phyloP scores from a whole-genome alignment of 208 protist genomes.

The Balamuthia mandrillaris region DNA sequence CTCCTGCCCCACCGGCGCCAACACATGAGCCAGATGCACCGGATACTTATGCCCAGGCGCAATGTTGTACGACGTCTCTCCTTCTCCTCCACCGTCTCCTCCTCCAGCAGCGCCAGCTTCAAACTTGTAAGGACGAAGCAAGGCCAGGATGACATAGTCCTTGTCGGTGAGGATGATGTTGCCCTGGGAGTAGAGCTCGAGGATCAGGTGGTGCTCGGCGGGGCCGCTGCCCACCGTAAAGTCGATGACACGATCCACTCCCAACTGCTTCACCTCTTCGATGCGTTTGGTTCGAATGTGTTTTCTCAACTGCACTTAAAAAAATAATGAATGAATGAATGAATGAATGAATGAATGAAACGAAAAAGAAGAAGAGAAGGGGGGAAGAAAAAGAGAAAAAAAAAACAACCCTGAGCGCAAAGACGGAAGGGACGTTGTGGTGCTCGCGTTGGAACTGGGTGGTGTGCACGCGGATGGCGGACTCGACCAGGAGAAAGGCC shows the following conservation, averaged over 20 bases:
- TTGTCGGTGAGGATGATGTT: conserved; percentile 94
- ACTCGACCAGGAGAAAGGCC: conserved; percentile 84
- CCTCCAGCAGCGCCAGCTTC: not conserved
- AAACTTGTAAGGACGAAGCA: conserved; percentile 71
- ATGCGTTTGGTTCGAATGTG: conserved; percentile 88
- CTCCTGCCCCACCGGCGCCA: too few species aligned
- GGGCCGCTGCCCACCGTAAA: conserved; percentile 89
- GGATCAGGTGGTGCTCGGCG: conserved; percentile 59
- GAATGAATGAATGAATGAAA: too few species aligned
- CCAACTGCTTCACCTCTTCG: conserved; percentile 86
- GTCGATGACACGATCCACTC: conserved; percentile 91
- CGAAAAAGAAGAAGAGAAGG: not conserved
- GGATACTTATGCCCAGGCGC: not conserved
- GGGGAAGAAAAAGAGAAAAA: not conserved
- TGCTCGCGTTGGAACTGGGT: conserved; percentile 86
- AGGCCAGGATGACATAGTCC: conserved; percentile 85
- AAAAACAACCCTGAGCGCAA: conserved; percentile 75
- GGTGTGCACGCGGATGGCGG: conserved; percentile 85
- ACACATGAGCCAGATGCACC: too few species aligned
- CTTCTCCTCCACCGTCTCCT: too few species aligned
- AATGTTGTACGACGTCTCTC: not conserved
- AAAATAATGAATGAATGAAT: too few species aligned
- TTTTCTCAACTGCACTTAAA: conserved; percentile 92
- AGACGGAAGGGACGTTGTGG: conserved; percentile 83
- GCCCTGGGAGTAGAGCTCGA: conserved; percentile 83